phyloP scores from a whole-genome alignment of 306 rosid genomes.

The Prunus dulcis region DNA sequence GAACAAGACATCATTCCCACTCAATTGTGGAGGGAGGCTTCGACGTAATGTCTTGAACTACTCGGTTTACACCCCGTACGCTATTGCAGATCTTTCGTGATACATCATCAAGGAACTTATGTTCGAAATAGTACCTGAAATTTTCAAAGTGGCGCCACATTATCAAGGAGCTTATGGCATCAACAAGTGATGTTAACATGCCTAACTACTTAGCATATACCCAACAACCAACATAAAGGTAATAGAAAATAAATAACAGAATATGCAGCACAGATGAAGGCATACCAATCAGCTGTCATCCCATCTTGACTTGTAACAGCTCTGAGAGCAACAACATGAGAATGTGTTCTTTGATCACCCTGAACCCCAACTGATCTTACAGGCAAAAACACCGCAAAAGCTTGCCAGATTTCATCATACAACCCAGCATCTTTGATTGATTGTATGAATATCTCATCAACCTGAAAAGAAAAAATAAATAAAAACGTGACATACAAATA shows the following conservation, averaged over 20 bases:
- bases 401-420: conserved; percentile 96
- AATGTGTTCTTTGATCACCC: conserved; percentile 96
- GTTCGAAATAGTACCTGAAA: conserved; percentile 83
- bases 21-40: conserved; percentile 98
- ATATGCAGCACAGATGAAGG: conserved; percentile 11
- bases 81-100: conserved; percentile 82
- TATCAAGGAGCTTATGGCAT: not conserved
- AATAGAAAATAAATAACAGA: not conserved
- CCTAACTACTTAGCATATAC: not conserved
- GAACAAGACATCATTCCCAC: conserved; percentile 56
- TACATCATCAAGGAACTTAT: conserved; percentile 74
- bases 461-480: conserved; percentile 39
- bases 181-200: not conserved
- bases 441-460: conserved; percentile 91
- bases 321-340: conserved; percentile 90
- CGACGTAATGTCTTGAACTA: conserved; percentile 87
- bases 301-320: conserved; percentile 99
- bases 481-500: not conserved
- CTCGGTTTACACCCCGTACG: conserved; percentile 87
- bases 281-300: conserved; percentile 98
- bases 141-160: conserved; percentile 20
- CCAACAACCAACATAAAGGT: not conserved
- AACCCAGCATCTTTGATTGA: conserved; percentile 90
- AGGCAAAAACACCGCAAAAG: conserved; percentile 94
- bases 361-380: conserved; percentile 89